phyloP scores from a whole-genome alignment of 1,284 basidiomycete genomes.

The Cutaneotrichosporon cavernicola region DNA sequence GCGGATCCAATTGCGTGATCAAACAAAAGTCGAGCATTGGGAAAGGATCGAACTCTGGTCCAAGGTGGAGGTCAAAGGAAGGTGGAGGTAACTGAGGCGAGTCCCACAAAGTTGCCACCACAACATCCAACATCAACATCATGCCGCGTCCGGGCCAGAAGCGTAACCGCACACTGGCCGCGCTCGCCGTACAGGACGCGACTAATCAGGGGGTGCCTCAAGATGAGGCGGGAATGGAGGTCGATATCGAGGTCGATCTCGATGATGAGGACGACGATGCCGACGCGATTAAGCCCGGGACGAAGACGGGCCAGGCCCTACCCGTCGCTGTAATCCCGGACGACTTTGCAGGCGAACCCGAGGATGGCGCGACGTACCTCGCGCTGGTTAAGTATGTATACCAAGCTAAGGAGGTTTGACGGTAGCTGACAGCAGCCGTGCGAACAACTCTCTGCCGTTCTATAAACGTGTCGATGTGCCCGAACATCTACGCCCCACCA shows the following conservation, averaged over 20 bases:
- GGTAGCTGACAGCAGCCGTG: constrained; percentile 23
- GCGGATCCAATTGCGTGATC: constrained; percentile 6
- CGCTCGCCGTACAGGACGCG: background rate
- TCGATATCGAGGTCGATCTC: background rate
- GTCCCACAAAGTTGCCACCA: background rate
- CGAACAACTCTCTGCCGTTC: constrained; percentile 33
- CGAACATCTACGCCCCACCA: background rate
- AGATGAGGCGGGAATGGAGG: background rate
- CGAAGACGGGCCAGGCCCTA: constrained; percentile 27
- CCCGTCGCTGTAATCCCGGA: constrained; percentile 39
- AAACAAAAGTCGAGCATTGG: background rate
- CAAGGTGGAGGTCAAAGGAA: background rate
- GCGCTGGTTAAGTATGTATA: constrained; percentile 39
- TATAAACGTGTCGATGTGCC: constrained; percentile 29
- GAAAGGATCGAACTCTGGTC: background rate
- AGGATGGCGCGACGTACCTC: constrained; percentile 42
- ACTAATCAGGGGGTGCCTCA: background rate
- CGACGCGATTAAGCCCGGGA: constrained; percentile 3
- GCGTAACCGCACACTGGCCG: constrained; percentile 7
- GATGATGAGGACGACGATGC: constrained; percentile 16
- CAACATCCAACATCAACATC: background rate
- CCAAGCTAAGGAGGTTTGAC: background rate
- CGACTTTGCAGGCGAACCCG: constrained; percentile 38
- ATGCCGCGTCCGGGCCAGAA: constrained; percentile 15
- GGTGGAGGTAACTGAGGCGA: too few species aligned